These are phyloP conservation scores for Suillus variegatus DNA, from an alignment of 768 basidiomycete genomes.

Conservation along the genomic window DNA sequence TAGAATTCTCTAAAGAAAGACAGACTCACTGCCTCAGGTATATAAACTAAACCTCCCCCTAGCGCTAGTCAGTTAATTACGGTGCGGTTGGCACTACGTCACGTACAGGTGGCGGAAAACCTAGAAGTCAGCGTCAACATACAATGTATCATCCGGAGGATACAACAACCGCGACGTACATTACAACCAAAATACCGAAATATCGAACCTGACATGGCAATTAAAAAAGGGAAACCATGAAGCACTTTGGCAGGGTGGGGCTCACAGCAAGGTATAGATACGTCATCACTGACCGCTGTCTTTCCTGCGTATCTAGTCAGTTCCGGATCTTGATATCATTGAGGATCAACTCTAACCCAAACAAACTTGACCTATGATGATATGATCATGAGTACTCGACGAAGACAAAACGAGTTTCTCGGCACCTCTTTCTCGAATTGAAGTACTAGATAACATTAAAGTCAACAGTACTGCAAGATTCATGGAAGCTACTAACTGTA, in stretches of 20 bases:
- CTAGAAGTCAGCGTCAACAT: background rate
- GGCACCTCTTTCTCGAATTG: constrained; percentile 1
- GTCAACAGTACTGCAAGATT: background rate
- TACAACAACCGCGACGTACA: background rate
- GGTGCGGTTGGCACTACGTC: background rate
- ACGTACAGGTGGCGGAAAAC: background rate
- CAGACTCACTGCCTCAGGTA: background rate
- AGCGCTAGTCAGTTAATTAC: background rate
- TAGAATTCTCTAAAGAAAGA: background rate
- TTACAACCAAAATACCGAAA: background rate
- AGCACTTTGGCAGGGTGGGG: background rate
- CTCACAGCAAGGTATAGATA: background rate
- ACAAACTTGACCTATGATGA: background rate
- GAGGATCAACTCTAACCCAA: background rate
- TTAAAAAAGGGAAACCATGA: background rate
- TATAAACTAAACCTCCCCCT: constrained; percentile 1
- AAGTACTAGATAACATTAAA: background rate
- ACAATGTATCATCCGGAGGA: background rate
- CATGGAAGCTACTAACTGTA: background rate
- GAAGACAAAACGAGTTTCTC: too few relatives aligned
- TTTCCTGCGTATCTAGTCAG: background rate
- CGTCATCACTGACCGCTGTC: background rate
- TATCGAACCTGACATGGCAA: constrained; percentile 1
- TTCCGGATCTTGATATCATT: background rate
- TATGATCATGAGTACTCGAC: background rate